phyloP scores from a whole-genome alignment of 768 basidiomycete genomes.

The Xerocomellus intermedius region DNA sequence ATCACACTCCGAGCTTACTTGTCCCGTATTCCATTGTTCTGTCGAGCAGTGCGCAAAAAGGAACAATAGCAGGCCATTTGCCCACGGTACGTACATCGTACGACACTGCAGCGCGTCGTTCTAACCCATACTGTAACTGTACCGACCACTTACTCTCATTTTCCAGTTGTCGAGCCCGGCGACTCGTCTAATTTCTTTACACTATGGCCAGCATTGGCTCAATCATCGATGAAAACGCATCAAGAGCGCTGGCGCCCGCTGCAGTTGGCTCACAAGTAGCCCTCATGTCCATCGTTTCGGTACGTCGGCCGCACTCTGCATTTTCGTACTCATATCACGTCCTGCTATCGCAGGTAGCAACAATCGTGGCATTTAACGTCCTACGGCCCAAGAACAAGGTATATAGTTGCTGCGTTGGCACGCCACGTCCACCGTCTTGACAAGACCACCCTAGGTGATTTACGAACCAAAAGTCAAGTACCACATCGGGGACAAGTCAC shows the following conservation, averaged over 20 bases:
- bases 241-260: constrained; percentile 72
- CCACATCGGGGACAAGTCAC: constrained; percentile 71
- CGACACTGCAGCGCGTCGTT: not conserved
- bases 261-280: constrained; percentile 78
- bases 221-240: constrained; percentile 34
- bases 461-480: constrained; percentile 96
- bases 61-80: not conserved
- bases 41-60: not conserved
- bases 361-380: constrained; percentile 75
- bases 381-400: constrained; percentile 91
- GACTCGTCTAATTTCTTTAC: constrained; percentile 17
- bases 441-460: constrained; percentile 55
- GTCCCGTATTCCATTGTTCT: not conserved
- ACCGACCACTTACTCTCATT: constrained; percentile 24
- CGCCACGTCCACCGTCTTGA: not conserved
- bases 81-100: not conserved
- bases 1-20: no score
- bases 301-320: constrained; percentile 37
- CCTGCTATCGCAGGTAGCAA: constrained; percentile 47
- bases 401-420: constrained; percentile 8
- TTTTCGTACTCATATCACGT: constrained; percentile 1
- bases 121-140: constrained; percentile 4
- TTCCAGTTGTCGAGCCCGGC: constrained; percentile 10
- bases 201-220: constrained; percentile 33
- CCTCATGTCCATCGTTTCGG: constrained; percentile 72